A percentile compares a stretch with the other conserved stretches of the same genome.
Conservation (phyloP, 2,329 filamentous ascomycete genomes). For the Fusarium armeniacum region DNA sequence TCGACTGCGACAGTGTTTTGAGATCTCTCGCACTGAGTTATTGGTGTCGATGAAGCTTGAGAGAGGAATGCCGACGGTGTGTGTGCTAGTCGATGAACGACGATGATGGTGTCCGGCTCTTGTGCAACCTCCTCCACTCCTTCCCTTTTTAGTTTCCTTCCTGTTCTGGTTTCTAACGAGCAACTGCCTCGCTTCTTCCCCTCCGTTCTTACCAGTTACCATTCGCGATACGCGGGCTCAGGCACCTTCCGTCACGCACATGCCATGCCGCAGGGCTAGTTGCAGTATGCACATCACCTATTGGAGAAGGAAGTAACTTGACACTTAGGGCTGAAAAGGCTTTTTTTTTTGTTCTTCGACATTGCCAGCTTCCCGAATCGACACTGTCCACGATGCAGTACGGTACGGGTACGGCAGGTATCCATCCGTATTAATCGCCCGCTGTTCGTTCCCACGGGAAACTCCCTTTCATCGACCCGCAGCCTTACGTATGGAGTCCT, state of each 20-base stretch:
- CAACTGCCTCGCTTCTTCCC: constrained; percentile 32
- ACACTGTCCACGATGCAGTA: constrained; percentile 25
- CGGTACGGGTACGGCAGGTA: neutral
- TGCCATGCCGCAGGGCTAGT: constrained; percentile 41
- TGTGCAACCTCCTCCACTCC: constrained; percentile 29
- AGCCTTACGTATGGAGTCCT: constrained; percentile 9
- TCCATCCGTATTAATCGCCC: constrained; percentile 1
- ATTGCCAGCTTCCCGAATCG: constrained; percentile 18
- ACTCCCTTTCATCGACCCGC: constrained; percentile 6
- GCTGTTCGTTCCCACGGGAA: neutral
- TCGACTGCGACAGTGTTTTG: constrained; percentile 29
- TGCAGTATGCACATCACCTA: constrained; percentile 44
- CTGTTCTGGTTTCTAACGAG: constrained; percentile 31
- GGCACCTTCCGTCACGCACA: constrained; percentile 37
- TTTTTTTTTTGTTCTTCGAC: constrained; percentile 1
- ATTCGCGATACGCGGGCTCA: constrained; percentile 42
- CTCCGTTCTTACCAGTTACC: constrained; percentile 41
- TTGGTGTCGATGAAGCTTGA: constrained; percentile 15
- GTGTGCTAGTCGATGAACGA: neutral
- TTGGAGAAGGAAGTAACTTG: constrained; percentile 38
- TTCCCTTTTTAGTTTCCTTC: constrained; percentile 36
- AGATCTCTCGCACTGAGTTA: constrained; percentile 35
- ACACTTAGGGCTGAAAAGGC: constrained; percentile 42
- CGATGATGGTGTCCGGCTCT: constrained; percentile 23
- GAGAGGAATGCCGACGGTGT: constrained; percentile 13